Evolutionary conservation across 176 grass and related monocot species (phyloP), one percentile per base, ranked within the genome.

Genomic region (Ensete glaucum): DNA sequence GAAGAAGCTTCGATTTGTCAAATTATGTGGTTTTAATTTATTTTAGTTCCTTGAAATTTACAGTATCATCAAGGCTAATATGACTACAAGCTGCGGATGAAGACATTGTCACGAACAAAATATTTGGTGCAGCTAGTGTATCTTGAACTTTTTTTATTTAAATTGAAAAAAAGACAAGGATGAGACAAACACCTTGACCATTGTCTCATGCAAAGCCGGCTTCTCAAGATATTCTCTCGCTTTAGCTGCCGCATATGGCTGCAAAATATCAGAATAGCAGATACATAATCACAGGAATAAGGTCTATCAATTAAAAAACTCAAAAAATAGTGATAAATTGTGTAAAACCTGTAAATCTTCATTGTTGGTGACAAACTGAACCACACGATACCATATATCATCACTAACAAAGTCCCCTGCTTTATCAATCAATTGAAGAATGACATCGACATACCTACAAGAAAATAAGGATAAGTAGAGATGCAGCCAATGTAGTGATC

Each of bases 331-430:
- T 16, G 68, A 72, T 72, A 9, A 75, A 62, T 73, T 73, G 50
- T 50, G 25, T 73, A 50, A 70, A 71, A 99, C 95, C 95, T 99
- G 95, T 73, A 99, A 84, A 89, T 99, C 90, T 34, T 99, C 90
- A 51, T 99, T 99, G 82, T 99, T 99, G 81, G 95, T 99, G 73
- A 99, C 95, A 94, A 99, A 99, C 26, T 99, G 90, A 27, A 99
- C 95, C 82, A 99, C 95, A 64, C 95, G 95, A 82, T 99, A 99
- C 95, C 95, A 99, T 85, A 99, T 99, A 84, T 99, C 95, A 78
- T 99, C 95, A 82, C 95, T 99, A 59, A 99, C 95, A 87, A 99
- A 99, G 84, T 99, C 95, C 49, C 95, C 95, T 9, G 90, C 95
- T 81, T 99, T 99, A 62, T 99, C 95, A 72, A 99, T 99, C 75